These are phyloP conservation scores for Hyaloscypha finlandica DNA, from an alignment of 495 filamentous ascomycete genomes.

Conservation along the genomic window DNA sequence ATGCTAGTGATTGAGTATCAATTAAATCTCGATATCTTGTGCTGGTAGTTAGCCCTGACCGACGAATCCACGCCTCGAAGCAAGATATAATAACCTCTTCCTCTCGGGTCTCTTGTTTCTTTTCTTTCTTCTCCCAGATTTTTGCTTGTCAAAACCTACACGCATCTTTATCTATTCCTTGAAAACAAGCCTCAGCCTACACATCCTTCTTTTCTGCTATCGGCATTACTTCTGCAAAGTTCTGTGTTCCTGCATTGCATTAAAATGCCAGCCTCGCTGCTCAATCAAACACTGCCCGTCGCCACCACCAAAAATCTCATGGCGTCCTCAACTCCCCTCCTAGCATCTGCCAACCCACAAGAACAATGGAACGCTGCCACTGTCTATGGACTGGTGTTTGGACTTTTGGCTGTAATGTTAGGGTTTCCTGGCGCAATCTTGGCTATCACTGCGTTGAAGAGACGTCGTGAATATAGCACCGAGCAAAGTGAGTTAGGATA, in stretches of 20 bases:
- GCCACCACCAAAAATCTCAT: neutral
- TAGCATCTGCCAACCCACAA: neutral
- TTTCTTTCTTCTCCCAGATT: no score
- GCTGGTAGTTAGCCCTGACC: no score
- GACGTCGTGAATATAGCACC: neutral
- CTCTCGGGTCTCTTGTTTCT: no score
- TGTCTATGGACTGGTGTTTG: neutral
- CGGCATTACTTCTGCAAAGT: neutral
- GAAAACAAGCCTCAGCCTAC: no score
- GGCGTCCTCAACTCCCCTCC: neutral
- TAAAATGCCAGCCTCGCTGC: neutral
- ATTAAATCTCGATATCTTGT: neutral
- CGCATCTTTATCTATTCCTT: no score
- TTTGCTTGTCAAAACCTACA: no score
- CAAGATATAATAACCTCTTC: no score
- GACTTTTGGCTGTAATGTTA: neutral
- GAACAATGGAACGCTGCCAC: neutral
- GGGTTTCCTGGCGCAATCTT: neutral
- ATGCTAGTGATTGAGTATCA: neutral
- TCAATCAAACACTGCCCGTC: neutral
- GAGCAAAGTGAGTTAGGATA: neutral
- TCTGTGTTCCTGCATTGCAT: neutral
- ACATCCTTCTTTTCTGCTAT: neutral
- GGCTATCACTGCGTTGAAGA: neutral
- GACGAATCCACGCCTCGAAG: no score